Evolutionary conservation across 2,329 filamentous ascomycete genomes (phyloP), one percentile per base, ranked within the genome.

Genomic region (Neophaeococcomyces mojaviensis): DNA sequence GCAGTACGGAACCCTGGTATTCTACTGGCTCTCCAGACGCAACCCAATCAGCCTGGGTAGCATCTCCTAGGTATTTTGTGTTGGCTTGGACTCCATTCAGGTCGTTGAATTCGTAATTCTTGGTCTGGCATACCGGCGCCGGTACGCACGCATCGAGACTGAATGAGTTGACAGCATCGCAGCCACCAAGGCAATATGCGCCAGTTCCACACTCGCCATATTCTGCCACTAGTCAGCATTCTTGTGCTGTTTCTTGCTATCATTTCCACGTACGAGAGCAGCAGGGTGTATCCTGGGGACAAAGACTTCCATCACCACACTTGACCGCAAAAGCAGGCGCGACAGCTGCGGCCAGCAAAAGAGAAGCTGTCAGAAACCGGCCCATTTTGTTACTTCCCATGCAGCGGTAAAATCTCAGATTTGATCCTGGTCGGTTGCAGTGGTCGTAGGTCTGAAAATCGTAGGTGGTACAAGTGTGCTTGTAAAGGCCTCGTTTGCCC

Each of bases 151-250:
- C 82, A 55, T 94, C 81, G 57, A 96, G 76, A 10, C 78, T 78
- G 71, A 82, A 85, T 39, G 90, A 97, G 69, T 82, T 83, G 61
- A 81, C 78, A 26, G 88, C 86, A 63, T 97, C 90, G 71, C 92
- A 98, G 53, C 92, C 92, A 59, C 92, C 92, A 16, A 98, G 79
- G 62, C 92, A 98, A 76, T 86, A 97, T 46, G 89, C 92, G 59
- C 92, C 92, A 46, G 88, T 81, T 70, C 90, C 92, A 61, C 92
- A 97, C 66, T 90, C 76, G 58, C 87, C 87, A 67, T 96, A 97
- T 68, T 92, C 88, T 94, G 60, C 12, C 13, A 37, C 51, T 36
- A 57, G 49, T 31, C 8, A 39, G 18, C 36, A 30, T 37, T 18
- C 22, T 8, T 9, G 3, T 31, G 10, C 6, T 22, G 18, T 30